phyloP scores from a whole-genome alignment of 1,139 yeast species.

The Candida albicans region DNA sequence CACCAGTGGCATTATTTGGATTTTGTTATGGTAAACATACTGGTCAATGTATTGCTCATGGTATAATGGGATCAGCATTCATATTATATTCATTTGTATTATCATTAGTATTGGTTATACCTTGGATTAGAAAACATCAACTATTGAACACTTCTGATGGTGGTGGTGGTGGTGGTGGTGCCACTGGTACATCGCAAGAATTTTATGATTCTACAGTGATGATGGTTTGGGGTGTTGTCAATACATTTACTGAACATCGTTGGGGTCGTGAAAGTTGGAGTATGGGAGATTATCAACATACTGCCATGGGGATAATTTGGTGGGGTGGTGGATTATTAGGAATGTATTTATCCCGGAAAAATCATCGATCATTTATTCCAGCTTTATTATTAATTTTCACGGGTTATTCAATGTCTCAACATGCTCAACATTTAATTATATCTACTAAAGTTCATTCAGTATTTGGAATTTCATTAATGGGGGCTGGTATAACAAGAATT shows the following conservation, averaged over 20 bases:
- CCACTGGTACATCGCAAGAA: constrained; percentile 63
- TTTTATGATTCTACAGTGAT: constrained; percentile 79
- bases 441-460: constrained; percentile 85
- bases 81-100: constrained; percentile 74
- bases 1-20: constrained; percentile 82
- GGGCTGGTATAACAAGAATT: constrained; percentile 73
- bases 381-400: constrained; percentile 79
- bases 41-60: constrained; percentile 96
- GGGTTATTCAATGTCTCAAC: constrained; percentile 94
- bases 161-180: constrained; percentile 22
- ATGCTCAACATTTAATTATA: constrained; percentile 68
- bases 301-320: constrained; percentile 95
- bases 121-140: constrained; percentile 56
- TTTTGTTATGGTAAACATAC: constrained; percentile 69
- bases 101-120: constrained; percentile 63
- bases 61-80: constrained; percentile 92
- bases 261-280: constrained; percentile 89
- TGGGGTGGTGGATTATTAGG: constrained; percentile 94
- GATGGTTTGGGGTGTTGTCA: constrained; percentile 88
- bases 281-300: constrained; percentile 91
- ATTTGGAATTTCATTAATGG: constrained; percentile 79
- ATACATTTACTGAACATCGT: constrained; percentile 92
- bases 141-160: constrained; percentile 23
- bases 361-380: constrained; percentile 74
- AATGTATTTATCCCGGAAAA: constrained; percentile 58